phyloP scores from a whole-genome alignment of 164 flowering plant species.

The Stephania yunnanensis region DNA sequence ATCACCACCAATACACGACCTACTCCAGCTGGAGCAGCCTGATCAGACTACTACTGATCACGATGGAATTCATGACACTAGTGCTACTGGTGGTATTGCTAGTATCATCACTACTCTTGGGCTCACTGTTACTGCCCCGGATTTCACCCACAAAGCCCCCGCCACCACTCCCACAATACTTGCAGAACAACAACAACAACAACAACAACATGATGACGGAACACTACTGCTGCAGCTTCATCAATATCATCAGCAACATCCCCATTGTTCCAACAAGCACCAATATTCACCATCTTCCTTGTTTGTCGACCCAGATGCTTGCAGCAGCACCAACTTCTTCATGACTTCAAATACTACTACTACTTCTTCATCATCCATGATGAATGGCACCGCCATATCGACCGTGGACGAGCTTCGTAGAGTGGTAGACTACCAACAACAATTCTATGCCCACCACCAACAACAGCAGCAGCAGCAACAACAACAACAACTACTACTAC shows the following conservation, averaged over 20 bases:
- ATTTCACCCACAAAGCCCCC: slow-evolving; percentile 10
- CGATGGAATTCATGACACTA: slow-evolving; percentile 27
- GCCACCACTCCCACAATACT: too few species aligned
- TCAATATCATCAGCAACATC: neutral
- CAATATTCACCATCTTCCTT: neutral
- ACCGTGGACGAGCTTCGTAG: slow-evolving; percentile 58
- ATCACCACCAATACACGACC: neutral
- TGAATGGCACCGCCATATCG: neutral
- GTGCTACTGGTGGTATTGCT: slow-evolving; percentile 29
- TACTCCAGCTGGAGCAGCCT: neutral
- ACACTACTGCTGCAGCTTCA: neutral
- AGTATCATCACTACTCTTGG: slow-evolving; percentile 29
- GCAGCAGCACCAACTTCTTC: slow-evolving; percentile 18
- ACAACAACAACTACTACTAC: slow-evolving; percentile 22
- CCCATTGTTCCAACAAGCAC: neutral
- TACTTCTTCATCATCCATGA: slow-evolving; percentile 18
- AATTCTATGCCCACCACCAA: slow-evolving; percentile 20
- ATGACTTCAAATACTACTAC: neutral
- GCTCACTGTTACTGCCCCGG: slow-evolving; percentile 17
- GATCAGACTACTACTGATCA: slow-evolving; percentile 5
- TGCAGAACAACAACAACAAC: too few species aligned
- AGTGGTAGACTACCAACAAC: slow-evolving; percentile 40
- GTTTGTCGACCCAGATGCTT: slow-evolving; percentile 8
- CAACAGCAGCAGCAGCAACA: slow-evolving; percentile 27
- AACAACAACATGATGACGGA: neutral